Conservation (phyloP, 805 yeast genomes). For the Myxozyma mucilagina region DNA sequence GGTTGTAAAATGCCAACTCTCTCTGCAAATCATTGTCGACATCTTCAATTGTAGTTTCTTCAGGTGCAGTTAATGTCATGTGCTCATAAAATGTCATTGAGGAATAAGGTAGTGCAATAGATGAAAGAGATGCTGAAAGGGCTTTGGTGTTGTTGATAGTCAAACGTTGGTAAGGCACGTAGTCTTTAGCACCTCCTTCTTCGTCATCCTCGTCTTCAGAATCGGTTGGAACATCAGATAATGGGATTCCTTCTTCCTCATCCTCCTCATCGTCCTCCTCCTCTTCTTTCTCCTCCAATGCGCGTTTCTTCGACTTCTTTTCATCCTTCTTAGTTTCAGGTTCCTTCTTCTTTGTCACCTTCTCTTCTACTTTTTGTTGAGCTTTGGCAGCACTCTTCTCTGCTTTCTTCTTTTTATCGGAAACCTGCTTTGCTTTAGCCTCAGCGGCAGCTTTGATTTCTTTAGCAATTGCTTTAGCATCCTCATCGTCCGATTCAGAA, state of each 20-base stretch:
- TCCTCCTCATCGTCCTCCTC: conserved; percentile 51
- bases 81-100: conserved; percentile 80
- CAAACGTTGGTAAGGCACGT: conserved; percentile 86
- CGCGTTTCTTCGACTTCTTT: conserved; percentile 41
- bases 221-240: conserved; percentile 24
- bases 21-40: conserved; percentile 94
- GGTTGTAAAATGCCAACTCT: conserved; percentile 92
- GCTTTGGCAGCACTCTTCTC: conserved; percentile 43
- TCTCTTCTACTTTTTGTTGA: conserved; percentile 36
- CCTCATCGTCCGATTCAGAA: conserved; percentile 42
- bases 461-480: conserved; percentile 35
- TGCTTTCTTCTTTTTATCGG: conserved; percentile 53
- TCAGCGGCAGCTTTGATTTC: conserved; percentile 38
- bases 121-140: conserved; percentile 37
- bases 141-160: conserved; percentile 90
- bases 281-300: conserved; percentile 50
- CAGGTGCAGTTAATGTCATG: conserved; percentile 65
- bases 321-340: conserved; percentile 37
- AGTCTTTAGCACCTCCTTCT: conserved; percentile 92
- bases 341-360: conserved; percentile 48
- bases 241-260: conserved; percentile 45
- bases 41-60: conserved; percentile 56
- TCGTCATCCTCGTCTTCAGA: conserved; percentile 75
- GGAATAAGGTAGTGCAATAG: conserved; percentile 51
- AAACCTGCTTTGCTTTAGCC: conserved; percentile 51